Base-by-base conservation (phyloP, 768 basidiomycete genomes). In the Mrakia blollopis region DNA sequence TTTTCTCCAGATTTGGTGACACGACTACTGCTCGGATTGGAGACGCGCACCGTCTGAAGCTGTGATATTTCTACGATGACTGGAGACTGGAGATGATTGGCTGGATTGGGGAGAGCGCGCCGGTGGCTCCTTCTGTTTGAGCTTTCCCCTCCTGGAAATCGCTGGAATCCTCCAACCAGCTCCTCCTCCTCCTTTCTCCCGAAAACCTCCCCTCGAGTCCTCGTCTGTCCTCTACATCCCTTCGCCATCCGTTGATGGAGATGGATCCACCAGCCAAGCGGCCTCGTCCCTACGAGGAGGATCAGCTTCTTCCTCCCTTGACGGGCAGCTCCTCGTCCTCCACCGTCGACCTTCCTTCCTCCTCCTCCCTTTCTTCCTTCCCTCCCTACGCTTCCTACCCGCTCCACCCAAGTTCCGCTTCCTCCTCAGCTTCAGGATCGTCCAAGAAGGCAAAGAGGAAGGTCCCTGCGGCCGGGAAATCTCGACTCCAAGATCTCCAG, bases 401-500 rank as follows among this genome's bases (percentile, higher is more conserved):
- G 25, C 57, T 57, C 8, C 57, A 13, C 6, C 25, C 57, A 9
- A 2, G n/a, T 25, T 28, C 57, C 3, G 9, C 28, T 0, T 57
- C 57, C 57, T 25, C 25, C 10, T 57, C 57, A 57, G 28, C 13
- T 7, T 28, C 57, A 57, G 28, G n/a, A 57, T 57, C 57, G 16
- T 2, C 13, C 47, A 21, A 50, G 47, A 50, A 50, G 18, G 47
- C 47, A 9, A 57, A 57, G 57, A 57, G 28, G 57, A 57, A 57
- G 57, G 25, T 28, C 9, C 25, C 57, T 28, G 25, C 57, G 3
- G 28, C 57, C 11, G 57, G 57, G 25, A 68, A 68, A 37, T 68
- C 65, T 11, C 35, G 65, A 41, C 65, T 68, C 7, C 65, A 68
- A n/a, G 65, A 68, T 9, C 65, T 68, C 6, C 65, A 68, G 35